phyloP scores from a whole-genome alignment of 176 grass and related monocot species.

The Carex parvula region DNA sequence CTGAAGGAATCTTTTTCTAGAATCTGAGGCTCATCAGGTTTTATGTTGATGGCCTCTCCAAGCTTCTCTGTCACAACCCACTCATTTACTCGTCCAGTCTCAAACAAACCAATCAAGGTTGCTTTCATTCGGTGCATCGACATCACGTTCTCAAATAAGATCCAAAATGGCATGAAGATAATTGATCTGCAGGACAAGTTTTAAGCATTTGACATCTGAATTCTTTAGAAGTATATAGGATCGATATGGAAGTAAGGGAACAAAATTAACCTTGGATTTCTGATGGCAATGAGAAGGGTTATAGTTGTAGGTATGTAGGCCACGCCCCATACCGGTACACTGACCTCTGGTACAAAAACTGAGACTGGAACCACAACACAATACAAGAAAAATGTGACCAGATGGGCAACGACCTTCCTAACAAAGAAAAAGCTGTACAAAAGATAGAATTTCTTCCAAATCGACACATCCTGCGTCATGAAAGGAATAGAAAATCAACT shows the following conservation, averaged over 20 bases:
- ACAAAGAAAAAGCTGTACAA: conserved; percentile 99
- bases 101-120: conserved; percentile 69
- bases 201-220: conserved; percentile 20
- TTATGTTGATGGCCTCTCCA: conserved; percentile 38
- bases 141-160: conserved; percentile 98
- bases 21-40: conserved; percentile 38
- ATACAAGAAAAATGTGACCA: conserved; percentile 80
- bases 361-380: conserved; percentile 78
- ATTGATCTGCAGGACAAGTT: conserved; percentile 46
- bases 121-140: conserved; percentile 92
- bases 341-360: conserved; percentile 78
- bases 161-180: conserved; percentile 90
- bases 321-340: conserved; percentile 72
- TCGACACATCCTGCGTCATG: conserved; percentile 63
- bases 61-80: conserved; percentile 96
- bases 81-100: conserved; percentile 71
- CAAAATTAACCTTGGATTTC: conserved; percentile 64
- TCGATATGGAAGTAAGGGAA: not conserved
- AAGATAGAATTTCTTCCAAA: conserved; percentile 82
- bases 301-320: conserved; percentile 80
- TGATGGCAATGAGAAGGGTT: conserved; percentile 71
- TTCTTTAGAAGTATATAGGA: not conserved
- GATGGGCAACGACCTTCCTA: conserved; percentile 76
- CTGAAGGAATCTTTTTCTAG: conserved; percentile 54
- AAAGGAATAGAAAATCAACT: not conserved